These are phyloP conservation scores for Talaromyces nanjingensis DNA, from an alignment of 495 filamentous ascomycete genomes.

Conservation along the genomic window DNA sequence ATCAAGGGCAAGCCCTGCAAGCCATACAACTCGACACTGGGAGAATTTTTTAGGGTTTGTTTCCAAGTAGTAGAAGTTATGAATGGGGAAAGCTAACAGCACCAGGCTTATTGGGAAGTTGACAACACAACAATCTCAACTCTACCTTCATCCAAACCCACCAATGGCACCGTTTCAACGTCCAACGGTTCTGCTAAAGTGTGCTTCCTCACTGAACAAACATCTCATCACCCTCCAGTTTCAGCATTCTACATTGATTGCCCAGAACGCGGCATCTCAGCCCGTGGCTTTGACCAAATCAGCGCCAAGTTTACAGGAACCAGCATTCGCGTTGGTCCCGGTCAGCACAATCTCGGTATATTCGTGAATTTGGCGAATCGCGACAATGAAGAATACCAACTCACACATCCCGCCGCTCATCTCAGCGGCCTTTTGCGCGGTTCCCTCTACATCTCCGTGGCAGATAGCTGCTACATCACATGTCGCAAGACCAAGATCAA, in stretches of 20 bases:
- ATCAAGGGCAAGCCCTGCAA: conserved; percentile 98
- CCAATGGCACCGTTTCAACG: conserved; percentile 28
- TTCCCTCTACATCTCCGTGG: conserved; percentile 73
- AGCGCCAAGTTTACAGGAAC: conserved; percentile 97
- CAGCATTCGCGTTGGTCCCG: conserved; percentile 82
- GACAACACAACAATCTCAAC: conserved; percentile 55
- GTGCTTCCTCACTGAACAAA: conserved; percentile 94
- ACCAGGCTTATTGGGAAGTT: conserved; percentile 88
- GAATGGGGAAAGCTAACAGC: neutral
- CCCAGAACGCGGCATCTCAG: conserved; percentile 81
- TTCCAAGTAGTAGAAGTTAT: conserved; percentile 15
- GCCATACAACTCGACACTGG: conserved; percentile 92
- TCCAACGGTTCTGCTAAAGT: conserved; percentile 56
- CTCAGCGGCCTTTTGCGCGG: conserved; percentile 83
- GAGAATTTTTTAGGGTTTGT: conserved; percentile 90
- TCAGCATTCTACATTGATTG: conserved; percentile 94
- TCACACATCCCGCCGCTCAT: conserved; percentile 91
- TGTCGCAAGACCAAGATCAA: conserved; percentile 85
- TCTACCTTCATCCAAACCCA: conserved; percentile 27
- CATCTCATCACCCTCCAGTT: conserved; percentile 97
- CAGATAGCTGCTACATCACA: conserved; percentile 78
- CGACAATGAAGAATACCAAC: conserved; percentile 83
- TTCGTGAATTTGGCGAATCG: conserved; percentile 80
- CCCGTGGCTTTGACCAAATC: conserved; percentile 89
- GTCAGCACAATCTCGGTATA: conserved; percentile 90